These are phyloP conservation scores for Xylaria sp. DNA, from an alignment of 2,329 filamentous ascomycete species.

Conservation along the genomic window DNA sequence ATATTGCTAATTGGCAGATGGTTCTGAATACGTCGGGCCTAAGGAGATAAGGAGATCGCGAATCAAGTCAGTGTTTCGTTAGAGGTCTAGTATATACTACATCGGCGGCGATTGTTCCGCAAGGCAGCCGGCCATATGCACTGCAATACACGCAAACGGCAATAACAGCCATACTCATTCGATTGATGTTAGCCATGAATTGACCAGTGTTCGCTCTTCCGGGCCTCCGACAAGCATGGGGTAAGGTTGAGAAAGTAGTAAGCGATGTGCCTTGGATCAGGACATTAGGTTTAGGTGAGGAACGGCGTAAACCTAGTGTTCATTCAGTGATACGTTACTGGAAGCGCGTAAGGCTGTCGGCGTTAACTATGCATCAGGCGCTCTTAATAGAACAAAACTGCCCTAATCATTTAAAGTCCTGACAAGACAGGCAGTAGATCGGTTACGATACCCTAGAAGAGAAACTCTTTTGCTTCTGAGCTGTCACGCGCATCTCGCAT, in stretches of 20 bases:
- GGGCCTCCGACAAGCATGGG: not conserved
- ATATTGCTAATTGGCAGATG: no score
- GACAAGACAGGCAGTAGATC: not conserved
- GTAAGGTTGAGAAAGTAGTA: not conserved
- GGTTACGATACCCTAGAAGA: no score
- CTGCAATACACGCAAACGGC: not conserved
- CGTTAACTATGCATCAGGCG: not conserved
- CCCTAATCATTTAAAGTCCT: not conserved
- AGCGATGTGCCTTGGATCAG: not conserved
- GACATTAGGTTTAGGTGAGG: not conserved
- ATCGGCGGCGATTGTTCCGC: not conserved
- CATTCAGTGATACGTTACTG: no score
- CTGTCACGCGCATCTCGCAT: not conserved
- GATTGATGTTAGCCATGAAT: not conserved
- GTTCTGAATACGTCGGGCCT: no score
- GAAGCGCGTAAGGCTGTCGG: no score
- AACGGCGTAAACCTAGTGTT: constrained; percentile 1
- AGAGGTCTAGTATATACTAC: not conserved
- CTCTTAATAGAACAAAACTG: no score
- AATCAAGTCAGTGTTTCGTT: no score
- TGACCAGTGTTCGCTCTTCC: not conserved
- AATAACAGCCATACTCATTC: no score
- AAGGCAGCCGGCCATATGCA: not conserved
- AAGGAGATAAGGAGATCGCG: no score
- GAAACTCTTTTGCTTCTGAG: not conserved